These are phyloP conservation scores for Penicillium fuscoglaucum DNA, from an alignment of 2,329 filamentous ascomycete genomes.

Conservation along the genomic window DNA sequence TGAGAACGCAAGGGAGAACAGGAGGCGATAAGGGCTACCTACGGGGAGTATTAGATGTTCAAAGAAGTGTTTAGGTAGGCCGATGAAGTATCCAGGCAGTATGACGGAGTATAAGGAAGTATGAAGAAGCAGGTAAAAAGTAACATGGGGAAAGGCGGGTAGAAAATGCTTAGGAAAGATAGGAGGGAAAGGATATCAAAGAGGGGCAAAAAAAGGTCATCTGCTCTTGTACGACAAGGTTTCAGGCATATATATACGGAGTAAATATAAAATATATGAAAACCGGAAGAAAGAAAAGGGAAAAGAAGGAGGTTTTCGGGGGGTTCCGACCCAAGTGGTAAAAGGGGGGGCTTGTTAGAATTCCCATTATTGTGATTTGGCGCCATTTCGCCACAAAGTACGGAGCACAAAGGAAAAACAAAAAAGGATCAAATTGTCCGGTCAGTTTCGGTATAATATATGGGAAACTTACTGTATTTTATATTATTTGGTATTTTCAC, in stretches of 20 bases:
- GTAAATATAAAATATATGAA: not conserved
- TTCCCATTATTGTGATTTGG: conserved; percentile 23
- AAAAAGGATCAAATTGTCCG: no score
- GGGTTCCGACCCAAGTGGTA: conserved; percentile 2
- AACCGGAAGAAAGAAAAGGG: not conserved
- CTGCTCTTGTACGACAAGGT: conserved; percentile 2
- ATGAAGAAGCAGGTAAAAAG: conserved; percentile 7
- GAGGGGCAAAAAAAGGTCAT: conserved; percentile 12
- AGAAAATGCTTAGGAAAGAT: conserved; percentile 1
- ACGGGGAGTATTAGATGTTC: not conserved
- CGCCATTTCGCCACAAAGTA: conserved; percentile 24
- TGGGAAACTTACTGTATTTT: no score
- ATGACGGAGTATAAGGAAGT: conserved; percentile 5
- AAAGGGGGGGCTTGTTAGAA: conserved; percentile 14
- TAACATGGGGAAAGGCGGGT: conserved; percentile 10
- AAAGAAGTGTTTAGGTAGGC: not conserved
- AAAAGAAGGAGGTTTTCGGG: not conserved
- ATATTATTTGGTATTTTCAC: no score
- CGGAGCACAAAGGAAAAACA: not conserved
- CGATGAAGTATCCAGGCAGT: not conserved
- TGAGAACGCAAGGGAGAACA: conserved; percentile 1
- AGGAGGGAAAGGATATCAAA: conserved; percentile 2
- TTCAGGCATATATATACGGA: not conserved
- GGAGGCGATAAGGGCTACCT: not conserved
- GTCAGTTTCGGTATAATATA: no score